phyloP scores from a whole-genome alignment of 805 yeast species.

The Starmerella davenportii region DNA sequence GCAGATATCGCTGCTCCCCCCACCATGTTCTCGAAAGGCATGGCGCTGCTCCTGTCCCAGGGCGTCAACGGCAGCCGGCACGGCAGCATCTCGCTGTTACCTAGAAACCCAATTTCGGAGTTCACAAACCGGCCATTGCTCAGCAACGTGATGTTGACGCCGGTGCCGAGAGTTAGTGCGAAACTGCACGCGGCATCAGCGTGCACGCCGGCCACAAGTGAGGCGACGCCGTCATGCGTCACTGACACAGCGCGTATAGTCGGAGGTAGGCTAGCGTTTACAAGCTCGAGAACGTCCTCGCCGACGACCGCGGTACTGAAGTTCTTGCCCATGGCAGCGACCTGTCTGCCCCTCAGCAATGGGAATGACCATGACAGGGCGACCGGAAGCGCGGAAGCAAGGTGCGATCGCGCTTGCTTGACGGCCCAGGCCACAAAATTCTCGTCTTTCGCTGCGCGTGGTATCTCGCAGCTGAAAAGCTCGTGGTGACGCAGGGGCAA shows the following conservation, averaged over 20 bases:
- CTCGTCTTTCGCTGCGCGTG: conserved; percentile 4
- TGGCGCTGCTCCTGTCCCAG: conserved; percentile 9
- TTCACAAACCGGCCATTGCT: conserved; percentile 4
- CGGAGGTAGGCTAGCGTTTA: not conserved
- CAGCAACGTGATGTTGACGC: conserved; percentile 12
- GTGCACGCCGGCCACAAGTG: conserved; percentile 14
- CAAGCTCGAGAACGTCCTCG: not conserved
- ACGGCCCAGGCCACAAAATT: conserved; percentile 14
- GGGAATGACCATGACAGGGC: conserved; percentile 19
- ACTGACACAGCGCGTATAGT: conserved; percentile 2
- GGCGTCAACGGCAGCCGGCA: conserved; percentile 1
- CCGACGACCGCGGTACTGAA: conserved; percentile 3
- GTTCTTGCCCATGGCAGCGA: conserved; percentile 17
- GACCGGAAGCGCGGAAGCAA: conserved; percentile 1
- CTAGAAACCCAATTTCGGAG: conserved; percentile 15
- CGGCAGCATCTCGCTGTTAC: conserved; percentile 7
- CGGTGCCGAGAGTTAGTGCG: conserved; percentile 18
- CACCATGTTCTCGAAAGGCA: conserved; percentile 14
- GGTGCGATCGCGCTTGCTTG: conserved; percentile 2
- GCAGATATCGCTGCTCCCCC: too few relatives aligned
- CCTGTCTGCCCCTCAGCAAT: conserved; percentile 11
- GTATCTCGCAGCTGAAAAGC: conserved; percentile 2
- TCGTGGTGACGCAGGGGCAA: not conserved
- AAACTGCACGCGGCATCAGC: conserved; percentile 6
- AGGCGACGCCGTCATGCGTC: conserved; percentile 16